Evolutionary conservation across 768 basidiomycete genomes (phyloP).

Genomic region (Tylopilus subfusipes): DNA sequence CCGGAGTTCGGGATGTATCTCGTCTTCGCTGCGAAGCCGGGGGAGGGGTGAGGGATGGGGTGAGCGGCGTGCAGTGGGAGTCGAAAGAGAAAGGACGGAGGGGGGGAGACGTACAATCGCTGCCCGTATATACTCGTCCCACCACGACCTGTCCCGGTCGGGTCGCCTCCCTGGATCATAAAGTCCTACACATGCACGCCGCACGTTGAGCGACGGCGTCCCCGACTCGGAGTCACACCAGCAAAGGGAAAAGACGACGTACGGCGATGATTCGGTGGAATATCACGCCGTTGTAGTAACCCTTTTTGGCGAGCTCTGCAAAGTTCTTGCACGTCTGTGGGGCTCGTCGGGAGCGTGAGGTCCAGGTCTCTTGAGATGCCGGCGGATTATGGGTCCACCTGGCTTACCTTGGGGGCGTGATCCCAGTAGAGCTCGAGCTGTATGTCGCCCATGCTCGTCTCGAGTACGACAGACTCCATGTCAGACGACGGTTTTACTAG

Average conservation of each 20-base stretch:
- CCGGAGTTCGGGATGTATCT: slow-evolving; percentile 83
- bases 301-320: slow-evolving; percentile 81
- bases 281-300: slow-evolving; percentile 87
- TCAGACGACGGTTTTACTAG: background rate
- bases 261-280: slow-evolving; percentile 94
- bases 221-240: too few species aligned
- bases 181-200: slow-evolving; percentile 86
- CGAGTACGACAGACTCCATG: slow-evolving; percentile 60
- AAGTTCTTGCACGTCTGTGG: slow-evolving; percentile 93
- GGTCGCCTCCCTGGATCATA: slow-evolving; percentile 96
- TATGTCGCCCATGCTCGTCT: slow-evolving; percentile 83
- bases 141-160: slow-evolving; percentile 92
- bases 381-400: background rate
- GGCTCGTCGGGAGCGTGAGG: slow-evolving; percentile 6
- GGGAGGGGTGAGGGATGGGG: too few species aligned
- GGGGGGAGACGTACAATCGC: slow-evolving; percentile 62
- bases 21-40: slow-evolving; percentile 67
- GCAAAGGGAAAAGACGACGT: background rate
- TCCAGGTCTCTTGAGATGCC: background rate
- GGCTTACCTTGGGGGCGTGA: slow-evolving; percentile 71
- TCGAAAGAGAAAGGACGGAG: background rate
- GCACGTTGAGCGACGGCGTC: too few species aligned
- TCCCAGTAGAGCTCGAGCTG: slow-evolving; percentile 91
- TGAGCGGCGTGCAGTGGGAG: too few species aligned
- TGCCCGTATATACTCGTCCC: slow-evolving; percentile 87